phyloP scores from a whole-genome alignment of 768 basidiomycete genomes.

The Rhodosporidiobolus sp. region DNA sequence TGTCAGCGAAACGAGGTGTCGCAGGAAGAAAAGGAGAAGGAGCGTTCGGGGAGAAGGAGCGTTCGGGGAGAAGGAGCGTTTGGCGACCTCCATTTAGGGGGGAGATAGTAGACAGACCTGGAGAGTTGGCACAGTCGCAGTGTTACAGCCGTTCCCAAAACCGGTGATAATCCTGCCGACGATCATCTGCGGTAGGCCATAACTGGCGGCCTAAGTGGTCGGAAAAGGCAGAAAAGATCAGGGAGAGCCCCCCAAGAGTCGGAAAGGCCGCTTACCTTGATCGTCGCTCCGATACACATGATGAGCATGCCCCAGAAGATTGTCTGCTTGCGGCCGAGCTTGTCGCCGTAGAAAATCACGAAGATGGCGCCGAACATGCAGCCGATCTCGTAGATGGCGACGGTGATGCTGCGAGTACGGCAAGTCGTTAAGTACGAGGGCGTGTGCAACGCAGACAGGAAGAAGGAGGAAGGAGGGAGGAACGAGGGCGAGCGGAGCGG shows the following conservation, averaged over 20 bases:
- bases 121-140: slow-evolving; percentile 51
- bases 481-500: too few relatives aligned
- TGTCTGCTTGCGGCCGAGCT: slow-evolving; percentile 39
- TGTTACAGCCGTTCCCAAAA: slow-evolving; percentile 46
- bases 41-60: too few relatives aligned
- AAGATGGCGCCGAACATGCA: slow-evolving; percentile 43
- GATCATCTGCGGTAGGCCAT: slow-evolving; percentile 39
- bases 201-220: slow-evolving; percentile 32
- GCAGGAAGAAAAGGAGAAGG: too few relatives aligned
- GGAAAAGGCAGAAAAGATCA: neutral
- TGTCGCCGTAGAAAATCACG: slow-evolving; percentile 41
- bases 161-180: slow-evolving; percentile 45
- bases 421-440: too few relatives aligned
- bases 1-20: too few relatives aligned
- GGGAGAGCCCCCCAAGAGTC: neutral
- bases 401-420: neutral
- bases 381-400: slow-evolving; percentile 16
- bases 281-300: slow-evolving; percentile 23
- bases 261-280: neutral
- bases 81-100: too few relatives aligned
- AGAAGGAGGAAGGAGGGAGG: too few relatives aligned
- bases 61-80: too few relatives aligned
- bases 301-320: slow-evolving; percentile 42
- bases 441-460: too few relatives aligned
- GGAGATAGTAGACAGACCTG: too few relatives aligned